Percentiles rank a stretch among this genome's conserved stretches.
Evolutionary conservation across 2,329 filamentous ascomycete species (phyloP).

Genomic region (Chaetomiaceae sp.): DNA sequence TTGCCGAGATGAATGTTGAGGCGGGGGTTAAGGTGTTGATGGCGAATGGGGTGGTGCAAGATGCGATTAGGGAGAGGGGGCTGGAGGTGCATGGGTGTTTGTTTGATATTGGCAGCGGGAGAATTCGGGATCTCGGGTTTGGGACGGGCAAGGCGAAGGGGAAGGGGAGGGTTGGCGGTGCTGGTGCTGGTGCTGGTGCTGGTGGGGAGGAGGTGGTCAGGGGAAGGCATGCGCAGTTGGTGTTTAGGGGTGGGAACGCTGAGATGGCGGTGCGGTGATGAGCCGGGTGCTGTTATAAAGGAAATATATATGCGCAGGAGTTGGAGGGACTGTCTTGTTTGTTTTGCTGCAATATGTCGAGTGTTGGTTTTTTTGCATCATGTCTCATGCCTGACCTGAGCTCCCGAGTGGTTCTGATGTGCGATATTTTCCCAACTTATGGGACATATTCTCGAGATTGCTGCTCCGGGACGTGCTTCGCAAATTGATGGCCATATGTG

Average conservation of each 20-base stretch:
- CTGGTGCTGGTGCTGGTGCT: too few relatives aligned
- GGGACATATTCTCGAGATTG: too few relatives aligned
- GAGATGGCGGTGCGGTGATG: constrained; percentile 33
- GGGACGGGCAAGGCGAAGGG: constrained; percentile 32
- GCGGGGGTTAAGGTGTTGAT: constrained; percentile 63
- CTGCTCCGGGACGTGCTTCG: too few relatives aligned
- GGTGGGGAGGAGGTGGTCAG: constrained; percentile 36
- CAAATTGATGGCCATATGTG: too few relatives aligned
- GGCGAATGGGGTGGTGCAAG: constrained; percentile 64
- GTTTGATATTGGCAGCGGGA: constrained; percentile 57
- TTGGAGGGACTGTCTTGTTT: neutral
- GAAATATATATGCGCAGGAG: neutral
- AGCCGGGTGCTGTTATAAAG: neutral
- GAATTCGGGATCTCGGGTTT: constrained; percentile 45
- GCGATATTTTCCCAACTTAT: too few relatives aligned
- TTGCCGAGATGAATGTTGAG: constrained; percentile 75
- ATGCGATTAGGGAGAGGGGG: constrained; percentile 65
- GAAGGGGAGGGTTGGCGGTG: constrained; percentile 13
- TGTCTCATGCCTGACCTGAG: too few relatives aligned
- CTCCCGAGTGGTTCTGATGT: too few relatives aligned
- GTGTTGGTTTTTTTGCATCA: too few relatives aligned
- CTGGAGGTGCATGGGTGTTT: constrained; percentile 74
- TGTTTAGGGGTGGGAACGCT: constrained; percentile 41
- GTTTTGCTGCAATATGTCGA: too few relatives aligned
- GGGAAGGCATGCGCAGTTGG: constrained; percentile 47